Conservation (phyloP, 768 basidiomycete genomes). For the Austroboletus eburneus region DNA sequence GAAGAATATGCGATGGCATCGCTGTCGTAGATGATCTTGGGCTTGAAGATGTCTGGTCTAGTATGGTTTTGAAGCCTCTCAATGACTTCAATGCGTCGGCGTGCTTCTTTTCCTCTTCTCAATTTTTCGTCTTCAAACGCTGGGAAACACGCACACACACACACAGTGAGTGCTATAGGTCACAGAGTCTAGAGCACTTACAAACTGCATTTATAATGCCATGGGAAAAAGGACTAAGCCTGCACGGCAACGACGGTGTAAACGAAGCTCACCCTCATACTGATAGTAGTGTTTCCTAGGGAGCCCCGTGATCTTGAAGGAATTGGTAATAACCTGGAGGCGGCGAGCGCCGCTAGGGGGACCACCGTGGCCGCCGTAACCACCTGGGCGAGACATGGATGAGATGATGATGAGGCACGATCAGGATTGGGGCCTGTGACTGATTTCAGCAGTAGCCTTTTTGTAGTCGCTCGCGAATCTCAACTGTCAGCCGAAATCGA, state of each 20-base stretch:
- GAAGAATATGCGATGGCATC: slow-evolving; percentile 40
- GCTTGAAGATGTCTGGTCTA: slow-evolving; percentile 35
- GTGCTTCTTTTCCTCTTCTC: background rate
- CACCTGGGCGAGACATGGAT: slow-evolving; percentile 20
- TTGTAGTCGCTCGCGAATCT: slow-evolving; percentile 4
- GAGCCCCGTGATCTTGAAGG: slow-evolving; percentile 27
- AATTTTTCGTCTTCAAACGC: slow-evolving; percentile 17
- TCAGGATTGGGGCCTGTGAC: too few species aligned
- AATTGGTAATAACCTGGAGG: slow-evolving; percentile 32
- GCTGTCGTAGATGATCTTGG: slow-evolving; percentile 46
- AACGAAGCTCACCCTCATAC: slow-evolving; percentile 28
- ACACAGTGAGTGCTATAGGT: slow-evolving; percentile 1
- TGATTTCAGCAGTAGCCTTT: background rate
- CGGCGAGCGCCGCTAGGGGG: slow-evolving; percentile 12
- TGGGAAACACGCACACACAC: background rate
- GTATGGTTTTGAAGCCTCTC: slow-evolving; percentile 37
- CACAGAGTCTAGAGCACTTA: slow-evolving; percentile 22
- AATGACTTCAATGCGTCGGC: slow-evolving; percentile 28
- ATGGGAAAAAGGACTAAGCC: slow-evolving; percentile 1
- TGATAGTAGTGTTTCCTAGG: slow-evolving; percentile 27
- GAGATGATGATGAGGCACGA: too few species aligned
- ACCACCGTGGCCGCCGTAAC: too few species aligned
- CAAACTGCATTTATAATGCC: slow-evolving; percentile 18
- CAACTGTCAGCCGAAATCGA: too few species aligned
- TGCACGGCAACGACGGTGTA: slow-evolving; percentile 2